Base-by-base conservation (phyloP, 1,284 basidiomycete species). In the Gymnopus androsaceus region DNA sequence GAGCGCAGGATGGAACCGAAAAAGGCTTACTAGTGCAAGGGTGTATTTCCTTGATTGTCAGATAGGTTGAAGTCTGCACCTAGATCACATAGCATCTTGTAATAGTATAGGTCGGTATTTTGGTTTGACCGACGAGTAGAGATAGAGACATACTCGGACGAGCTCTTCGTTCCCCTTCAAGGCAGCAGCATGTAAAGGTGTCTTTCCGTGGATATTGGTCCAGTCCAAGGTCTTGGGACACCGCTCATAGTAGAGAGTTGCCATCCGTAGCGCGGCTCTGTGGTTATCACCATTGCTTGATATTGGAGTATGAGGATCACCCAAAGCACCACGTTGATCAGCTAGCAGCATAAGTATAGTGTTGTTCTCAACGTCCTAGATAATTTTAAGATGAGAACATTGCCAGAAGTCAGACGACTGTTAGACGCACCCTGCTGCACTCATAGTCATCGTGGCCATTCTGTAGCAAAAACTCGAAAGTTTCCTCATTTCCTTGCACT, bases 401-500 rank as follows among this genome's bases (percentile, higher is more conserved):
- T 42, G 51, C 28, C 33, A 36, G 19, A 34, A 33, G 6, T 14
- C 41, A 34, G 30, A 45, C 48, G 44, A 27, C 31, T 33, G n/a
- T n/a, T 15, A 50, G 46, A 77, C 87, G 67, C 69, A 94, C 94
- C 77, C 86, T 84, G 69, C 88, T 94, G 59, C 94, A 78, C 70
- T 96, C 94, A 55, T 88, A 86, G 66, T 96, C 93, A 68, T 97
- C 94, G 69, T 95, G 93, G 15, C 91, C 92, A 40, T 81, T 85
- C 61, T 80, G 82, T 46, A 95, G 76, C 56, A 95, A 75, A 75
- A 88, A 96, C 66, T 95, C 92, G 62, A 94, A 95, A 1, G 92
- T 93, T 68, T 96, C 92, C 66, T 94, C 84, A 59, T 91, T 84
- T 0, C 90, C 91, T 28, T 91, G 81, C 0, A 88, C 81, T 21